These are phyloP conservation scores for Microsporum audouinii DNA, from an alignment of 2,329 filamentous ascomycete genomes.

Conservation along the genomic window DNA sequence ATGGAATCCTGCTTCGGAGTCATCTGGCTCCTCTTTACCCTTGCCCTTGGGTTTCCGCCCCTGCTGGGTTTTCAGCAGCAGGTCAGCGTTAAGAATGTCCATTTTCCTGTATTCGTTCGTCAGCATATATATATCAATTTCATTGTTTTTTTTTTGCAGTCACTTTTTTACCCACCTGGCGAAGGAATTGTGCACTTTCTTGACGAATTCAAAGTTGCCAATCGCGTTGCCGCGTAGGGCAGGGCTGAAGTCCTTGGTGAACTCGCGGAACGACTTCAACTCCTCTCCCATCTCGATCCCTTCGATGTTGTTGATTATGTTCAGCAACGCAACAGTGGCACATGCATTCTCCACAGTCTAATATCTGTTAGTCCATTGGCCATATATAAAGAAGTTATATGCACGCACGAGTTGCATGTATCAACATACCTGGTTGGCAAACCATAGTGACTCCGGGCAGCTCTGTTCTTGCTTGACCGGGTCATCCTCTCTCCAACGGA, in stretches of 20 bases:
- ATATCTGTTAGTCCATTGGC: not conserved
- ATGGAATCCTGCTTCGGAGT: constrained; percentile 60
- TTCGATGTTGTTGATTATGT: constrained; percentile 78
- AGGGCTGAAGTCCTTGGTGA: constrained; percentile 57
- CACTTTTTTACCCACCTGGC: constrained; percentile 43
- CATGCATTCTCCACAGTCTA: constrained; percentile 75
- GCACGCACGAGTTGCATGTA: not conserved
- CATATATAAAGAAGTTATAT: not conserved
- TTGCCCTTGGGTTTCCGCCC: constrained; percentile 26
- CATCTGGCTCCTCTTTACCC: constrained; percentile 35
- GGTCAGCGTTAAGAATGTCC: constrained; percentile 62
- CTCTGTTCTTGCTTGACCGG: constrained; percentile 40
- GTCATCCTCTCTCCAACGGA: constrained; percentile 56
- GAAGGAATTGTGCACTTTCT: constrained; percentile 78
- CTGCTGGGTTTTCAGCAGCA: constrained; percentile 44
- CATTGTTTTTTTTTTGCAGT: not conserved
- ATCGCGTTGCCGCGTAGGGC: constrained; percentile 65
- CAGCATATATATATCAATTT: not conserved
- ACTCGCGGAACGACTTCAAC: constrained; percentile 59
- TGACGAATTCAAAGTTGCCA: constrained; percentile 62
- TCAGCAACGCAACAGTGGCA: constrained; percentile 82
- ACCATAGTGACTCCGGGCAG: constrained; percentile 66
- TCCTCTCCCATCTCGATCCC: constrained; percentile 57
- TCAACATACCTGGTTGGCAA: constrained; percentile 65
- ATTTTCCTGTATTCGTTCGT: constrained; percentile 27